A percentile compares a stretch with the other conserved stretches of the same genome.
Conservation (phyloP, 306 rosid species). For the Dalbergia oliveri region DNA sequence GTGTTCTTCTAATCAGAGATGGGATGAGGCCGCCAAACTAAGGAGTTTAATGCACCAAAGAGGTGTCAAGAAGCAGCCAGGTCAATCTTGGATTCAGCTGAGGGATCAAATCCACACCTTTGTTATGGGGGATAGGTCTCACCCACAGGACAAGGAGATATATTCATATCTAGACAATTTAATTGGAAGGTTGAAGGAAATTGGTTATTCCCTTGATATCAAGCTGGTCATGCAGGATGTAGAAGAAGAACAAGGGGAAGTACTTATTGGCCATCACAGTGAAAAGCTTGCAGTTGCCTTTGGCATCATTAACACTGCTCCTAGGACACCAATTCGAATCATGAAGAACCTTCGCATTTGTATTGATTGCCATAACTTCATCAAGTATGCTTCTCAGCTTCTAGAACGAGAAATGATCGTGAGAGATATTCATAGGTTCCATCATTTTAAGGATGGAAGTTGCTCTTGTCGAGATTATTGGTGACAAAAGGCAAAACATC, state of each 20-base stretch:
- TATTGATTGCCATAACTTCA: slow-evolving; percentile 74
- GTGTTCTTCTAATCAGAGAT: slow-evolving; percentile 62
- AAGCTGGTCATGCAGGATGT: slow-evolving; percentile 74
- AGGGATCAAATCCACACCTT: slow-evolving; percentile 73
- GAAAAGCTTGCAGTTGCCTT: slow-evolving; percentile 77
- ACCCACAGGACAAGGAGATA: slow-evolving; percentile 58
- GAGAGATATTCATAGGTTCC: slow-evolving; percentile 78
- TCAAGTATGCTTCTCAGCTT: slow-evolving; percentile 76
- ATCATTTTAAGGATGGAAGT: slow-evolving; percentile 68
- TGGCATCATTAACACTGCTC: slow-evolving; percentile 61
- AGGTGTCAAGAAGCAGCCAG: slow-evolving; percentile 77
- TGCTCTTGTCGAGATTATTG: slow-evolving; percentile 88
- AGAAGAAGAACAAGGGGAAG: slow-evolving; percentile 83
- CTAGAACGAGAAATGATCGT: slow-evolving; percentile 69
- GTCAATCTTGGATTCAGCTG: slow-evolving; percentile 87
- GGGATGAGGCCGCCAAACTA: slow-evolving; percentile 80
- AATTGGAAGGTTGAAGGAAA: slow-evolving; percentile 73
- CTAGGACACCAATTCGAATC: slow-evolving; percentile 65
- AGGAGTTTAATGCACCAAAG: slow-evolving; percentile 75
- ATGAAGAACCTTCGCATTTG: slow-evolving; percentile 82
- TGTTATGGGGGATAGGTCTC: slow-evolving; percentile 69
- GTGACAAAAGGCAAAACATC: slow-evolving; percentile 52
- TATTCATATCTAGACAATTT: slow-evolving; percentile 65
- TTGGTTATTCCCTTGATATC: slow-evolving; percentile 68
- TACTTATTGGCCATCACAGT: slow-evolving; percentile 72